Percentiles rank a stretch among this genome's conserved stretches.
These are phyloP conservation scores for Musa schizocarpa DNA, from an alignment of 176 grass and related monocot genomes.

Conservation along the genomic window DNA sequence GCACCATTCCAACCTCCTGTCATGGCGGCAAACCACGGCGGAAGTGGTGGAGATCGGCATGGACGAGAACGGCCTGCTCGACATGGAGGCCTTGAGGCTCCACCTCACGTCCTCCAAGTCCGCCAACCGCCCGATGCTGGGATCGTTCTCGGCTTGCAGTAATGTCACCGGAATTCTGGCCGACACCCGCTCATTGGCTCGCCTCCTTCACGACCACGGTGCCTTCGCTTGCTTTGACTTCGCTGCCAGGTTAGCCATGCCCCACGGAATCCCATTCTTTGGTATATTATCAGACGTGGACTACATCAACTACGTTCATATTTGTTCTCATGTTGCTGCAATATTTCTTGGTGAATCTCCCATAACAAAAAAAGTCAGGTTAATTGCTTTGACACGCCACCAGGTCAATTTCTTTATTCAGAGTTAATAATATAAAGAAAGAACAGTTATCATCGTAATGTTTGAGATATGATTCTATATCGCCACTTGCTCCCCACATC, in stretches of 20 bases:
- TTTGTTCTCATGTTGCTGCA: too few species aligned
- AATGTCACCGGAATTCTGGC: slow-evolving; percentile 59
- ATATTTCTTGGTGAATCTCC: too few species aligned
- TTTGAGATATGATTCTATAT: too few species aligned
- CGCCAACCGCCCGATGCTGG: slow-evolving; percentile 47
- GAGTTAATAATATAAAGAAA: too few species aligned
- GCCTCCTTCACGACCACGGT: slow-evolving; percentile 56
- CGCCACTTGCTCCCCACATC: too few species aligned
- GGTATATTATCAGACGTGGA: too few species aligned
- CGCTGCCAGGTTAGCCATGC: slow-evolving; percentile 41
- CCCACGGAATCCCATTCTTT: too few species aligned
- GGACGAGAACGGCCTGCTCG: slow-evolving; percentile 28
- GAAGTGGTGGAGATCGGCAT: slow-evolving; percentile 68
- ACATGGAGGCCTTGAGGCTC: slow-evolving; percentile 36
- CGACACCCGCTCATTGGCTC: slow-evolving; percentile 47
- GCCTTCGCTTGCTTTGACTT: slow-evolving; percentile 89
- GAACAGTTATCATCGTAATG: too few species aligned
- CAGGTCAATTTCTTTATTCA: not conserved
- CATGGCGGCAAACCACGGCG: slow-evolving; percentile 61
- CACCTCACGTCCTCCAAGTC: slow-evolving; percentile 23
- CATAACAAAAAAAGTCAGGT: slow-evolving; percentile 23
- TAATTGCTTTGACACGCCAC: not conserved
- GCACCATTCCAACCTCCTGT: slow-evolving; percentile 87
- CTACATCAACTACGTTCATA: too few species aligned
- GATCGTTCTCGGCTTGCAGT: slow-evolving; percentile 85